Conservation (phyloP, 2,329 filamentous ascomycete species). For the Ramularia endophylla region DNA sequence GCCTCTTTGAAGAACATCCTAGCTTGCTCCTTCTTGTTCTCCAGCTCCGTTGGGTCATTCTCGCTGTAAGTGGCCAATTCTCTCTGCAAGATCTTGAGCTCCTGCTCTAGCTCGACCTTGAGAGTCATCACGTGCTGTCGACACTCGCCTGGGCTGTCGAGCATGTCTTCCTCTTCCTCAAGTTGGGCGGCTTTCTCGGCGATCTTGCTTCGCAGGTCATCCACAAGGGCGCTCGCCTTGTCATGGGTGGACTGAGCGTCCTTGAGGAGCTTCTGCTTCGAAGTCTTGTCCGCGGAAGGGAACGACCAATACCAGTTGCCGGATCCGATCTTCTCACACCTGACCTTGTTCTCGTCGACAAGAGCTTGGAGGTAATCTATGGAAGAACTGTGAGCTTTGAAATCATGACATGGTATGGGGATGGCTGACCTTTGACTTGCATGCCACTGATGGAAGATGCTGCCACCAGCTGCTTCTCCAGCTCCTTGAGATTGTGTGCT, state of each 20-base stretch:
- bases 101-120: conserved; percentile 32
- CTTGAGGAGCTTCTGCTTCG: conserved; percentile 35
- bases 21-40: conserved; percentile 34
- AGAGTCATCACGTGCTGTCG: conserved; percentile 34
- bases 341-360: conserved; percentile 55
- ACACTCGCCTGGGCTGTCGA: conserved; percentile 28
- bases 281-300: conserved; percentile 50
- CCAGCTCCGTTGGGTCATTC: conserved; percentile 41
- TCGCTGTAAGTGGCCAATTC: conserved; percentile 42
- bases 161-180: conserved; percentile 34
- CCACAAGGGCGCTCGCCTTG: conserved; percentile 31
- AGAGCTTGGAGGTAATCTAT: conserved; percentile 60
- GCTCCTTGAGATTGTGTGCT: conserved; percentile 61
- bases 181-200: conserved; percentile 34
- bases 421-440: conserved; percentile 39
- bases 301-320: conserved; percentile 71
- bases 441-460: conserved; percentile 60
- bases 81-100: conserved; percentile 34
- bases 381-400: not conserved
- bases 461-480: conserved; percentile 58
- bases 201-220: conserved; percentile 38
- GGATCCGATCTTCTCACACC: conserved; percentile 63
- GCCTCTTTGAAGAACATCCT: conserved; percentile 26
- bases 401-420: not conserved
- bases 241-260: conserved; percentile 34